phyloP scores from a whole-genome alignment of 306 rosid species.

The Elaeagnus macrophylla region DNA sequence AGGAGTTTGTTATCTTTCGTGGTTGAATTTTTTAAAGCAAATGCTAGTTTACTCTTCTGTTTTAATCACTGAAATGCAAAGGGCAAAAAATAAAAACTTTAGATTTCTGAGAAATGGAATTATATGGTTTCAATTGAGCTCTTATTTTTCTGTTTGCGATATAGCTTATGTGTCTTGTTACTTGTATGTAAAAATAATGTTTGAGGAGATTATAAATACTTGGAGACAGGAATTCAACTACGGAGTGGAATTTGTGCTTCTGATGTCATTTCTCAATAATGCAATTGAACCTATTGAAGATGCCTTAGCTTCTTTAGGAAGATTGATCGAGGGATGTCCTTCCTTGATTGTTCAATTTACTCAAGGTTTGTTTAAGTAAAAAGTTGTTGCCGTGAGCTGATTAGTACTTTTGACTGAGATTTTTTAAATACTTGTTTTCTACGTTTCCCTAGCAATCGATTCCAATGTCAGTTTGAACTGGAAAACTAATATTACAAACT shows the following conservation, averaged over 20 bases:
- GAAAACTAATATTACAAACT: neutral
- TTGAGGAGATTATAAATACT: conserved; percentile 14
- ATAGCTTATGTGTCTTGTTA: neutral
- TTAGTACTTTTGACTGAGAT: neutral
- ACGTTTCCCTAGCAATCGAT: neutral
- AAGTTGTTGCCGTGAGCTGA: conserved; percentile 13
- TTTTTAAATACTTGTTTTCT: neutral
- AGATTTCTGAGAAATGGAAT: neutral
- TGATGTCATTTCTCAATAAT: conserved; percentile 47
- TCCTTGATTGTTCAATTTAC: conserved; percentile 83
- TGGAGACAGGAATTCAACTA: conserved; percentile 64
- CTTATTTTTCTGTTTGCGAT: neutral
- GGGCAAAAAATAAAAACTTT: too few relatives aligned
- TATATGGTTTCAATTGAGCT: neutral
- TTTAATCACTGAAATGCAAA: too few relatives aligned
- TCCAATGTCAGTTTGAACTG: conserved; percentile 4
- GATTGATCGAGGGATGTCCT: conserved; percentile 42
- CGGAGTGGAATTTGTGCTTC: conserved; percentile 77
- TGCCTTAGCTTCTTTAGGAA: conserved; percentile 53
- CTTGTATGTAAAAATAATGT: conserved; percentile 8
- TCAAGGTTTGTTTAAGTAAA: conserved; percentile 39
- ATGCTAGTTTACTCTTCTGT: neutral
- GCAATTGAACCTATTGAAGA: conserved; percentile 34
- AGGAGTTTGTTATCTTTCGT: too few relatives aligned
- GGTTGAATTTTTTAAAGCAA: neutral